Evolutionary conservation across 140 eudicot genomes (phyloP), one percentile per base, ranked within the genome.

Genomic region (Stevia rebaudiana): DNA sequence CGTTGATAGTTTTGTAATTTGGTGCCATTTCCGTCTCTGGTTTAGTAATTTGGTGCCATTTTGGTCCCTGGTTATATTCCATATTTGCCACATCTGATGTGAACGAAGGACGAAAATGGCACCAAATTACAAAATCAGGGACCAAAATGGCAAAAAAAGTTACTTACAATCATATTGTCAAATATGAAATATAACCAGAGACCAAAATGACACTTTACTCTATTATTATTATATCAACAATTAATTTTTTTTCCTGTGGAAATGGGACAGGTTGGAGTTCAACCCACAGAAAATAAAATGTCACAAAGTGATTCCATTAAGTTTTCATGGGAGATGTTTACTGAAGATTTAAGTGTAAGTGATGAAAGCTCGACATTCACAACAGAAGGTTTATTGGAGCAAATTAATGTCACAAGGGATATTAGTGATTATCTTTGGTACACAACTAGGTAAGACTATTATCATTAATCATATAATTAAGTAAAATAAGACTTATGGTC

Each of bases 381-480:
- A 19, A 59, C 89, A 19, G 9, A 62, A 11, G 98, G 98, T 44
- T 79, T 91, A 43, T 43, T 91, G 86, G 98, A 91, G 75, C 98
- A 91, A 74, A 79, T 91, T 64, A 91, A 87, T 70, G 70, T 84
- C 63, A 91, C 98, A 11, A 81, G 89, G 65, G 98, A 91, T 76
- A 48, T 80, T 17, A 87, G 84, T 73, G 98, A 91, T 70, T 91
- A 91, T 67, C 86, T 91, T 11, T 91, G 98, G 98, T 91, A 91
- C 78, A 80, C 72, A 66, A 87, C 95, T 52, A 83, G 91, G 98
- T 87, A 74, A 75, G 89, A 72, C 25, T 72, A 13, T 18, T 30
- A 25, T 30, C 54, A 23, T 7, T 74, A 50, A 28, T 48, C 46
- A 39, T 3, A 19, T 11, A 12, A 54, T 40, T 52, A 57, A 55